Percentiles rank a stretch among this genome's conserved stretches.
phyloP scores from a whole-genome alignment of 106 monocot species.

The Cymbidium sinense region DNA sequence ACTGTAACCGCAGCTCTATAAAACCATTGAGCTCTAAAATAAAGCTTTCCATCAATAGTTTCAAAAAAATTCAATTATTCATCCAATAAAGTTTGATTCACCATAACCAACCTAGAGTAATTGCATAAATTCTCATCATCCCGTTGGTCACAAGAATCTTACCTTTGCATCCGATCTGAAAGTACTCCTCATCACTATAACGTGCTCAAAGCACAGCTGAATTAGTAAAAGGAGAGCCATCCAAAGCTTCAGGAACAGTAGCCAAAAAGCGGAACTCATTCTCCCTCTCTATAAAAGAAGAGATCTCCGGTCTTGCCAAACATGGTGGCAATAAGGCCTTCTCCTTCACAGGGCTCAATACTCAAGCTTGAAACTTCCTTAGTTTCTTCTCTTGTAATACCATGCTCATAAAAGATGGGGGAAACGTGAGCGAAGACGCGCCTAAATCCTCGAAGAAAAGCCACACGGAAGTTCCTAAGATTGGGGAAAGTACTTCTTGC shows the following conservation, averaged over 20 bases:
- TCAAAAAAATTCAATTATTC: conserved; percentile 31
- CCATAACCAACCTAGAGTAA: conserved; percentile 6
- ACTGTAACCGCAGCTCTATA: conserved; percentile 28
- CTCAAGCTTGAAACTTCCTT: conserved; percentile 98
- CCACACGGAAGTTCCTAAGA: conserved; percentile 66
- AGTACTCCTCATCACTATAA: conserved; percentile 86
- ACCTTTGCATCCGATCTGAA: conserved; percentile 91
- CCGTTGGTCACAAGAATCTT: too few relatives aligned
- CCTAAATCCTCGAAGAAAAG: conserved; percentile 65
- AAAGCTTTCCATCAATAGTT: conserved; percentile 8
- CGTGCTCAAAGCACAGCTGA: conserved; percentile 82
- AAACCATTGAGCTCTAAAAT: too few relatives aligned
- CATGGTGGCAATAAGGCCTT: conserved; percentile 68
- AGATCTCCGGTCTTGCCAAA: conserved; percentile 74
- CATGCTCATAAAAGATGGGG: conserved; percentile 90
- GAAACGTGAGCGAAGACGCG: conserved; percentile 85
- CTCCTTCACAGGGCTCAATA: conserved; percentile 82
- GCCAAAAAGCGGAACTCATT: conserved; percentile 87
- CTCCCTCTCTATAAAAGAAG: conserved; percentile 86
- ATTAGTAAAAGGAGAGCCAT: conserved; percentile 46
- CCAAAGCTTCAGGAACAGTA: conserved; percentile 71
- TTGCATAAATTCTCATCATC: too few relatives aligned
- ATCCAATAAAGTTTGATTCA: conserved; percentile 17
- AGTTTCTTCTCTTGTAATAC: conserved; percentile 74
- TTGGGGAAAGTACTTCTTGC: conserved; percentile 94